These are phyloP conservation scores for Zygoascus hellenicus DNA, from an alignment of 1,139 yeast species.

Conservation along the genomic window DNA sequence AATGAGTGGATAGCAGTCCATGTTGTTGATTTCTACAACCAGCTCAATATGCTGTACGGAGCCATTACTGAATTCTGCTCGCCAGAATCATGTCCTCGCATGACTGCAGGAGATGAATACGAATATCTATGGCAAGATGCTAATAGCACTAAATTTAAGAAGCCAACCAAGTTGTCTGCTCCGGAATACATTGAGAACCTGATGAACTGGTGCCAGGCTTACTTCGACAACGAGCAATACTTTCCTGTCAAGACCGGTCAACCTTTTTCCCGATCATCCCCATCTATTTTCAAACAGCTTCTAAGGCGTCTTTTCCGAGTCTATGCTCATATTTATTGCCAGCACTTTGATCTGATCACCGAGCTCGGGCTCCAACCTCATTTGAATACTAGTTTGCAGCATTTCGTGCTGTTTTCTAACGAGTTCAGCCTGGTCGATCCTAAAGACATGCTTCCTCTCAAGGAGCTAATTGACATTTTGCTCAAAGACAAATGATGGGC, in stretches of 20 bases:
- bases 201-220: conserved; percentile 90
- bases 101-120: conserved; percentile 96
- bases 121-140: conserved; percentile 93
- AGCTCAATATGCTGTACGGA: conserved; percentile 93
- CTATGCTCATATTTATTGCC: conserved; percentile 97
- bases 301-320: conserved; percentile 87
- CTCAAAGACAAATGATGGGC: conserved; percentile 30
- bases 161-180: conserved; percentile 76
- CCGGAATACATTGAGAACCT: conserved; percentile 90
- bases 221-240: conserved; percentile 80
- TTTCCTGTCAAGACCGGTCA: conserved; percentile 90
- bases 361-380: conserved; percentile 91
- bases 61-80: conserved; percentile 95
- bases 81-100: conserved; percentile 84
- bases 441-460: conserved; percentile 88
- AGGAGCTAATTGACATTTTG: conserved; percentile 77
- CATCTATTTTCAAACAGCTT: conserved; percentile 72
- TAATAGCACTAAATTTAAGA: conserved; percentile 41
- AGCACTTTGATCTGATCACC: conserved; percentile 90
- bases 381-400: conserved; percentile 89
- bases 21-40: conserved; percentile 70
- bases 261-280: conserved; percentile 51
- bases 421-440: conserved; percentile 72
- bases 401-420: conserved; percentile 78
- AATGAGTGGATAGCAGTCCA: conserved; percentile 98